Evolutionary conservation across 768 basidiomycete genomes (phyloP).

Genomic region (Mycena rosella): DNA sequence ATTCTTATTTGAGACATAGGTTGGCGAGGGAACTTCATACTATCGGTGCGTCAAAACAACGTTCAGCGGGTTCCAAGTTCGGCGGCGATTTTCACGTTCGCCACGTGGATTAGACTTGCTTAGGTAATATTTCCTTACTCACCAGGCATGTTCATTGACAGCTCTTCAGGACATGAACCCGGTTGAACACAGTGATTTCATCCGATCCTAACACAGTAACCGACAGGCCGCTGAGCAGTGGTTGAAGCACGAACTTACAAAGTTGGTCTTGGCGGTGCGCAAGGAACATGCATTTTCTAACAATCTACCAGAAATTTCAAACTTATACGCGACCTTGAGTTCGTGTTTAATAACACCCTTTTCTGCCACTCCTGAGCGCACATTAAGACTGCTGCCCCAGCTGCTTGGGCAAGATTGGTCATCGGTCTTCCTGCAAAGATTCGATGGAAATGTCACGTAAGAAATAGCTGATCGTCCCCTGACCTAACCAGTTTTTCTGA

Average conservation of each 20-base stretch:
- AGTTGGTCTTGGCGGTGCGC: slow-evolving; percentile 61
- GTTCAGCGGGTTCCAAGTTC: not conserved
- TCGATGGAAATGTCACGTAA: slow-evolving; percentile 90
- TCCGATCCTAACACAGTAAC: not conserved
- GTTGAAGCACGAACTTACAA: slow-evolving; percentile 94
- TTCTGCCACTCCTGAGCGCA: not conserved
- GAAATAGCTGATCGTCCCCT: slow-evolving; percentile 44
- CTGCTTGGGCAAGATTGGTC: slow-evolving; percentile 96
- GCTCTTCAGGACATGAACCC: not conserved
- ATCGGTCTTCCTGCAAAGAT: slow-evolving; percentile 94
- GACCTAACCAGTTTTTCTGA: slow-evolving; percentile 38
- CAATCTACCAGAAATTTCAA: slow-evolving; percentile 40
- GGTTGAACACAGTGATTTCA: not conserved
- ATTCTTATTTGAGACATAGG: slow-evolving; percentile 54
- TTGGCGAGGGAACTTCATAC: slow-evolving; percentile 94
- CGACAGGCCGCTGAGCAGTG: slow-evolving; percentile 82
- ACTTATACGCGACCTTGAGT: slow-evolving; percentile 94
- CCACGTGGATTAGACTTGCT: too few species aligned
- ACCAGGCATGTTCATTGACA: too few species aligned
- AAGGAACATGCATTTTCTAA: not conserved
- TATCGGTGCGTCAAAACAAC: slow-evolving; percentile 63
- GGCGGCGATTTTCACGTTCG: too few species aligned
- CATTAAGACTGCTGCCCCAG: slow-evolving; percentile 78
- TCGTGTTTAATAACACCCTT: not conserved
- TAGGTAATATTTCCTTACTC: too few species aligned